A percentile compares a stretch with the other conserved stretches of the same genome.
These are phyloP conservation scores for Venturiaceae sp. DNA, from an alignment of 2,329 filamentous ascomycete species.

Conservation along the genomic window DNA sequence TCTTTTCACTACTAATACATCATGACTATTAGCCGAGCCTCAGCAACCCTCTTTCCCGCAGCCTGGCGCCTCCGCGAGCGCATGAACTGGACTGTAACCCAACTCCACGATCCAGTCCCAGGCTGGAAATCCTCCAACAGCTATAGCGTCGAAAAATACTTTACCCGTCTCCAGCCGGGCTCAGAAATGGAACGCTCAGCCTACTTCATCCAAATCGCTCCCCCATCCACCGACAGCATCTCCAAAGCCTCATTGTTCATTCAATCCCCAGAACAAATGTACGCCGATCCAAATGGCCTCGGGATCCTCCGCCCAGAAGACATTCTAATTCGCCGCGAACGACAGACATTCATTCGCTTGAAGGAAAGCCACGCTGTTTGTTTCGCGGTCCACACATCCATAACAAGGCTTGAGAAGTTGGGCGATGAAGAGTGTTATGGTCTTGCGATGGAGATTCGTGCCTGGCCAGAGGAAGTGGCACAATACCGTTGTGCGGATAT, in stretches of 20 bases:
- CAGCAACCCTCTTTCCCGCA: constrained; percentile 43
- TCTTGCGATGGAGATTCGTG: neutral
- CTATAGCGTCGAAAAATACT: constrained; percentile 24
- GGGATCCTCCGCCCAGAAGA: neutral
- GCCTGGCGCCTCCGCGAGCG: constrained; percentile 40
- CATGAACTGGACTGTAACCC: constrained; percentile 39
- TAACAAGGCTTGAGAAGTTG: neutral
- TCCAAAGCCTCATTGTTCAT: neutral
- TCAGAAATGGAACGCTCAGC: neutral
- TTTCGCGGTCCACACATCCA: neutral
- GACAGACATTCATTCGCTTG: neutral
- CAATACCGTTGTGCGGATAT: neutral
- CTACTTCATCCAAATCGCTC: neutral
- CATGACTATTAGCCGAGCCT: constrained; percentile 37
- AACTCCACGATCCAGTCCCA: constrained; percentile 37
- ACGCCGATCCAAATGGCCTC: neutral
- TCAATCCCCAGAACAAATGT: neutral
- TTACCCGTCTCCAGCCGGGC: neutral
- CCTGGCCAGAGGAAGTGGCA: neutral
- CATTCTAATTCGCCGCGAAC: neutral
- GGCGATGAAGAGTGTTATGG: neutral
- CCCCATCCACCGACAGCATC: neutral
- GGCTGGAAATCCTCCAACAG: constrained; percentile 40
- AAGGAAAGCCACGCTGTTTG: neutral
- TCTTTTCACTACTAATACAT: constrained; percentile 38